A percentile compares a stretch with the other conserved stretches of the same genome.
phyloP scores from a whole-genome alignment of 2,329 filamentous ascomycete species.

The Lojkania enalia region DNA sequence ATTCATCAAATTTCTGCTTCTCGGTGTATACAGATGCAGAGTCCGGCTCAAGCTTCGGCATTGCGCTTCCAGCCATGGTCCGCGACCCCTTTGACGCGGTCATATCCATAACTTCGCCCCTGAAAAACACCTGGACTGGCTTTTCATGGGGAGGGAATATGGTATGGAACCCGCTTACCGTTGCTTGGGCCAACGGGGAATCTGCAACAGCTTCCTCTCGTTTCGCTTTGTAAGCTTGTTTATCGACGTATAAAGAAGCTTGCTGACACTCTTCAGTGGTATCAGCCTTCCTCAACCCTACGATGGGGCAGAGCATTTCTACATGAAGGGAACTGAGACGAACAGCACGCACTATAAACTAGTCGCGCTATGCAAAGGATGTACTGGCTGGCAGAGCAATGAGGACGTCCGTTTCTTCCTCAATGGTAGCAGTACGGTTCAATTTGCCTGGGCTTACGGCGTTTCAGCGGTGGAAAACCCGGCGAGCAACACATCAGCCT shows the following conservation, averaged over 20 bases:
- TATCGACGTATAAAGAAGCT: too few species aligned
- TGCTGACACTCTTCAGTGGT: conserved; percentile 27
- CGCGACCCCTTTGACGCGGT: conserved; percentile 39
- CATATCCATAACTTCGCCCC: conserved; percentile 32
- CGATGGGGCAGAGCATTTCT: conserved; percentile 31
- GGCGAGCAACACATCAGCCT: conserved; percentile 35
- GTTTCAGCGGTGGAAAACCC: conserved; percentile 30
- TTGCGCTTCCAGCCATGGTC: conserved; percentile 34
- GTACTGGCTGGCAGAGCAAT: conserved; percentile 34
- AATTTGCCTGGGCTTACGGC: conserved; percentile 40
- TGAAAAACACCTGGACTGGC: conserved; percentile 32
- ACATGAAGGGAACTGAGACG: conserved; percentile 33
- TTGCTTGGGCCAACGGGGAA: conserved; percentile 36
- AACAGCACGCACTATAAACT: conserved; percentile 41
- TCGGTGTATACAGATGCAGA: conserved; percentile 34
- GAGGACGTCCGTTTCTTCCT: conserved; percentile 32
- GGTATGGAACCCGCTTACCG: conserved; percentile 40
- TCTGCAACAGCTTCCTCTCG: conserved; percentile 32
- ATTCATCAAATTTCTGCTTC: conserved; percentile 36
- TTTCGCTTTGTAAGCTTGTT: conserved; percentile 34
- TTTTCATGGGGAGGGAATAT: conserved; percentile 39
- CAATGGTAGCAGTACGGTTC: conserved; percentile 29
- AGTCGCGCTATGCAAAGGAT: conserved; percentile 34
- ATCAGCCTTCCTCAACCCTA: conserved; percentile 32
- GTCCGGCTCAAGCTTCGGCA: conserved; percentile 34